A percentile compares a stretch with the other conserved stretches of the same genome.
These are phyloP conservation scores for Aspergillus japonicus DNA, from an alignment of 2,329 filamentous ascomycete species.

Conservation along the genomic window DNA sequence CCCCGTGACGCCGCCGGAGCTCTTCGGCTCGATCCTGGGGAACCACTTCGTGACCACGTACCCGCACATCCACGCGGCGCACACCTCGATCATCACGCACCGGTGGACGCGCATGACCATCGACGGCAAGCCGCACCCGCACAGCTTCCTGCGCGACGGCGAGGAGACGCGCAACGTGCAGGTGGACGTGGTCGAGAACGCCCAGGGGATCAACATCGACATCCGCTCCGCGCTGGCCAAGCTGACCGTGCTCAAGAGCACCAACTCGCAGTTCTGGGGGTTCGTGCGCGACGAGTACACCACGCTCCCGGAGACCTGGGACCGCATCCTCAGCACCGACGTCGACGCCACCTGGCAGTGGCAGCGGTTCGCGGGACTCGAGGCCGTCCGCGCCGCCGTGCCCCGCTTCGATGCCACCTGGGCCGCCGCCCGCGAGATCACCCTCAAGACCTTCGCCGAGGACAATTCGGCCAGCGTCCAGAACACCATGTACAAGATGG, in stretches of 20 bases:
- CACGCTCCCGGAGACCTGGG: constrained; percentile 84
- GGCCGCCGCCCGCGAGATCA: constrained; percentile 74
- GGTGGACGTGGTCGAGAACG: constrained; percentile 60
- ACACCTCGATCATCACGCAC: constrained; percentile 79
- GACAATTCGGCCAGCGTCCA: constrained; percentile 93
- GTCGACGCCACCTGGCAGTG: constrained; percentile 86
- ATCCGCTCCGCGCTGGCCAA: constrained; percentile 77
- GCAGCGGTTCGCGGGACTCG: constrained; percentile 66
- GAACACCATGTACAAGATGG: constrained; percentile 99
- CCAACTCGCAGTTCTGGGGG: constrained; percentile 91
- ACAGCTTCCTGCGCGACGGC: constrained; percentile 90
- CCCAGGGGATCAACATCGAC: constrained; percentile 62
- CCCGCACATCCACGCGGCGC: constrained; percentile 79
- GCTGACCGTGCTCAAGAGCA: constrained; percentile 90
- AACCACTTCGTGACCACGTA: constrained; percentile 88
- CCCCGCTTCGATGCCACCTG: constrained; percentile 76
- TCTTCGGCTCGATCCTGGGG: constrained; percentile 81
- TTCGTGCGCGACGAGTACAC: constrained; percentile 94
- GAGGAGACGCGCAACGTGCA: constrained; percentile 83
- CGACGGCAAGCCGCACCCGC: constrained; percentile 86
- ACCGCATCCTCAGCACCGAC: constrained; percentile 91
- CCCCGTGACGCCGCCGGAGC: constrained; percentile 87
- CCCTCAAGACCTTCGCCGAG: constrained; percentile 85
- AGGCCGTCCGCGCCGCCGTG: constrained; percentile 64
- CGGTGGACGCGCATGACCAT: constrained; percentile 88